These are phyloP conservation scores for Pleurotus sapidus DNA, from an alignment of 768 basidiomycete species.

Conservation along the genomic window DNA sequence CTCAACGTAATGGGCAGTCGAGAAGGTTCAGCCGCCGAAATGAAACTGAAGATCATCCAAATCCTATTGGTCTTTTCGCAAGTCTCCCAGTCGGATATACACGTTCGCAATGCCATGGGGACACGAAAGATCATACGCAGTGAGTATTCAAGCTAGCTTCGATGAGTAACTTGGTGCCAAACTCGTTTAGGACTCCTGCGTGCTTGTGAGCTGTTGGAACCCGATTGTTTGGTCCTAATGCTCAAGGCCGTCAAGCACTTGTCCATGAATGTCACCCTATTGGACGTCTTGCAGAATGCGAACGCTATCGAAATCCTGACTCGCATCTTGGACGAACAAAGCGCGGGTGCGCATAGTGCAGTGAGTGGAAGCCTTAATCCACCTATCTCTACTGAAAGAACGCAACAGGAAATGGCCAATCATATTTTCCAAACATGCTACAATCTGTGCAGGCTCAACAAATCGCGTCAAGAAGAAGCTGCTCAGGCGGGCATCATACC, in stretches of 20 bases:
- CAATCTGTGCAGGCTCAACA: constrained; percentile 93
- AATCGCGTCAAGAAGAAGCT: constrained; percentile 93
- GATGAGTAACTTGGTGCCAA: not conserved
- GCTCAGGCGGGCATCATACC: constrained; percentile 95
- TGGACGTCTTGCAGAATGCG: constrained; percentile 94
- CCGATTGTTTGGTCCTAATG: constrained; percentile 85
- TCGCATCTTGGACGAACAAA: constrained; percentile 77
- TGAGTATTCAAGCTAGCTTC: constrained; percentile 37
- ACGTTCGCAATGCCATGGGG: constrained; percentile 90
- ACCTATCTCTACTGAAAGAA: not conserved
- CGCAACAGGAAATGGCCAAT: constrained; percentile 86
- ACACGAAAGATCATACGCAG: constrained; percentile 86
- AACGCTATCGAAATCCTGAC: constrained; percentile 93
- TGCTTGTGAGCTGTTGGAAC: constrained; percentile 83
- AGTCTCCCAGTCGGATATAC: constrained; percentile 92
- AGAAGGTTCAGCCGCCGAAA: constrained; percentile 62
- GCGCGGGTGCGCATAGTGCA: constrained; percentile 73
- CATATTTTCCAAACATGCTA: constrained; percentile 97
- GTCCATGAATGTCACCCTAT: constrained; percentile 86
- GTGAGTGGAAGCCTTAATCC: constrained; percentile 39
- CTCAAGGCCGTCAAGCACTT: constrained; percentile 96
- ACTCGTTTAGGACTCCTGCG: constrained; percentile 69
- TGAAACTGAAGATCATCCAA: constrained; percentile 87
- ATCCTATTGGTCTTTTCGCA: constrained; percentile 91
- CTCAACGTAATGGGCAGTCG: constrained; percentile 82